Conservation (phyloP, 768 basidiomycete species). For the Pleurotus salmoneostramineus region DNA sequence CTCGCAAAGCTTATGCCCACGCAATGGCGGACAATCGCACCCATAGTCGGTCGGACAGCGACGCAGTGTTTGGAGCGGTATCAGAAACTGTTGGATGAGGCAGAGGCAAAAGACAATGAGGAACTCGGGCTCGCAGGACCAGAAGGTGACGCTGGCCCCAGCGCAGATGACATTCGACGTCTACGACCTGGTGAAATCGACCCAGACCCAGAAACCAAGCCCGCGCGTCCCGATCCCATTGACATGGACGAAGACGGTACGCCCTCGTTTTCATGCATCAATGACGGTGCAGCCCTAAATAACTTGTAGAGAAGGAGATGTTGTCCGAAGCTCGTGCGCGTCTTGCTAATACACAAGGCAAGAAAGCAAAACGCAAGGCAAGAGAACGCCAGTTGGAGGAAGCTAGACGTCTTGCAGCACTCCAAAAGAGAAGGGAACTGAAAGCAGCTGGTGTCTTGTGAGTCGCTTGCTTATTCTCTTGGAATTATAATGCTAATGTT, state of each 20-base stretch:
- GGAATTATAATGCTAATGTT: conserved; percentile 1
- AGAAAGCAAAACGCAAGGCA: conserved; percentile 98
- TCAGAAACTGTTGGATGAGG: conserved; percentile 96
- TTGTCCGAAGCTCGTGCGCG: conserved; percentile 97
- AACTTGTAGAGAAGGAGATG: conserved; percentile 91
- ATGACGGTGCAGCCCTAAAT: conserved; percentile 3
- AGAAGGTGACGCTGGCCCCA: conserved; percentile 70
- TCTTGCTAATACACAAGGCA: conserved; percentile 98
- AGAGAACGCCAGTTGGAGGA: conserved; percentile 97
- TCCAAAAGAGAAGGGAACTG: conserved; percentile 97
- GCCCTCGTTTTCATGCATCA: conserved; percentile 15
- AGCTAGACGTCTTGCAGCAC: conserved; percentile 85
- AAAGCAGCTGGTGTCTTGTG: conserved; percentile 98
- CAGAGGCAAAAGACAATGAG: conserved; percentile 94
- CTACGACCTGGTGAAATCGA: conserved; percentile 96
- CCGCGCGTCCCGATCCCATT: conserved; percentile 96
- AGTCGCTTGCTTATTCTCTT: conserved; percentile 22
- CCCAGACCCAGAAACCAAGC: conserved; percentile 97
- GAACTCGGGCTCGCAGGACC: conserved; percentile 90
- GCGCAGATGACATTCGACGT: conserved; percentile 88
- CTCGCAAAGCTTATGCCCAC: conserved; percentile 99
- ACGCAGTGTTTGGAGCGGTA: conserved; percentile 98
- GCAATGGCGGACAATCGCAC: conserved; percentile 99
- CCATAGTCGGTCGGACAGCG: conserved; percentile 96
- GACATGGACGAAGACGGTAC: conserved; percentile 99